A percentile compares a stretch with the other conserved stretches of the same genome.
phyloP scores from a whole-genome alignment of 257 asterid genomes.

The Paraleonurus japonicus region DNA sequence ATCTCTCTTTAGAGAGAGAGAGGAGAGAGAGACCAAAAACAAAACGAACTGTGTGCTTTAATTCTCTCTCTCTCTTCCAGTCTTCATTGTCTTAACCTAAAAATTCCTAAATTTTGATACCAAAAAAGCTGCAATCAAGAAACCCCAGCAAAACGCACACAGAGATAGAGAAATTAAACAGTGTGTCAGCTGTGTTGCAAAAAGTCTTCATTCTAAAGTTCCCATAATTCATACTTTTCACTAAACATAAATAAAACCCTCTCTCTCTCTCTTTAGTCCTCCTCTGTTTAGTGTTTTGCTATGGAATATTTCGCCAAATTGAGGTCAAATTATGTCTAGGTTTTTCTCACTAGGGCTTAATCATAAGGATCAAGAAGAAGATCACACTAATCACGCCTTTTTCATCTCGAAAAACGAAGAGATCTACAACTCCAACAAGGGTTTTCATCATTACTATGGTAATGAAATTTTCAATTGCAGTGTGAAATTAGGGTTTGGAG shows the following conservation, averaged over 20 bases:
- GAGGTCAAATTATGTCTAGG: slow-evolving; percentile 61
- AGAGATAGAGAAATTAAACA: too few species aligned
- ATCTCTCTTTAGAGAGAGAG: neutral
- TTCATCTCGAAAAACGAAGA: slow-evolving; percentile 56
- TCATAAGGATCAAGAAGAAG: slow-evolving; percentile 27
- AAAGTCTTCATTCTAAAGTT: neutral
- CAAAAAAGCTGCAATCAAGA: slow-evolving; percentile 34
- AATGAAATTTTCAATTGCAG: too few species aligned
- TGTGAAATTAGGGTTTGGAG: slow-evolving; percentile 27
- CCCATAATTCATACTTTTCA: neutral
- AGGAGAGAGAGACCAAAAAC: neutral
- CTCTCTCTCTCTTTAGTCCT: neutral
- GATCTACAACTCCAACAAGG: slow-evolving; percentile 49
- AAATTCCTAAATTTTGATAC: slow-evolving; percentile 35
- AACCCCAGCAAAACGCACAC: too few species aligned
- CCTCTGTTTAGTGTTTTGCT: slow-evolving; percentile 24
- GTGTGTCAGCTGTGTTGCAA: slow-evolving; percentile 34
- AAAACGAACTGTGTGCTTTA: neutral
- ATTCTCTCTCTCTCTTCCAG: slow-evolving; percentile 13
- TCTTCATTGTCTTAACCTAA: slow-evolving; percentile 27
- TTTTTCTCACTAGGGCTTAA: slow-evolving; percentile 64
- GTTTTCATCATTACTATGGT: slow-evolving; percentile 70
- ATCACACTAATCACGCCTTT: slow-evolving; percentile 33
- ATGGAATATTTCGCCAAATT: slow-evolving; percentile 47
- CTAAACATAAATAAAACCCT: too few species aligned